These are phyloP conservation scores for Vinca minor DNA, from an alignment of 257 asterid genomes.

Conservation along the genomic window DNA sequence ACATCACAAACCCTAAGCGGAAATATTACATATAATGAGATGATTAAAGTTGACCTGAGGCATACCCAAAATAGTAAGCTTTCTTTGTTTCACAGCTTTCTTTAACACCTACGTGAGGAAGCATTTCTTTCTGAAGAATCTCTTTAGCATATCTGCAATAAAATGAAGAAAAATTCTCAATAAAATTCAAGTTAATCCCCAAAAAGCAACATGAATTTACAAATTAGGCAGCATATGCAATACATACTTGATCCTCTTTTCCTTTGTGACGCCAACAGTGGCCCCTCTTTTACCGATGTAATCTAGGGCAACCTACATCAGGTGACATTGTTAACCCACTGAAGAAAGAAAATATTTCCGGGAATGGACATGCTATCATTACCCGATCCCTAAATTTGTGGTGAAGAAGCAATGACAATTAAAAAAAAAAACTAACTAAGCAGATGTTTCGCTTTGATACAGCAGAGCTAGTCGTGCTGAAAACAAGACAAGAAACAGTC, in stretches of 20 bases:
- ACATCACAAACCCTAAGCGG: slow-evolving; percentile 12
- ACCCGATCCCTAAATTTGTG: not conserved
- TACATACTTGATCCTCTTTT: slow-evolving; percentile 86
- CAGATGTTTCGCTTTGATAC: not conserved
- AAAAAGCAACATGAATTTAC: not conserved
- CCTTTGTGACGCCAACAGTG: slow-evolving; percentile 90
- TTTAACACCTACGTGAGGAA: slow-evolving; percentile 95
- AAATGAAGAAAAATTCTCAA: slow-evolving; percentile 2
- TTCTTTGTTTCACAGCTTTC: slow-evolving; percentile 93
- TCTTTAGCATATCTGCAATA: slow-evolving; percentile 81
- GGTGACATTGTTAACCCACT: slow-evolving; percentile 5
- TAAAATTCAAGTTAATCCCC: slow-evolving; percentile 14
- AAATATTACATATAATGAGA: slow-evolving; percentile 10
- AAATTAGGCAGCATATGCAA: slow-evolving; percentile 13
- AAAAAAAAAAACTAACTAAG: too few species aligned
- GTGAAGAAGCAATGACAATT: not conserved
- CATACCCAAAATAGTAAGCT: slow-evolving; percentile 93
- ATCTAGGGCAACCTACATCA: slow-evolving; percentile 84
- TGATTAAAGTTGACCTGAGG: not conserved
- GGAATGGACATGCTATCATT: not conserved
- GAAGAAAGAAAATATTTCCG: not conserved
- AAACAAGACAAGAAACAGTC: not conserved
- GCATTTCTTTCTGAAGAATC: slow-evolving; percentile 96
- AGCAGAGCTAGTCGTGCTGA: too few species aligned
- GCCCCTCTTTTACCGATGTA: slow-evolving; percentile 98